A percentile compares a stretch with the other conserved stretches of the same genome.
Evolutionary conservation across 2,329 filamentous ascomycete species (phyloP).

Genomic region (Calonectria hawksworthii): DNA sequence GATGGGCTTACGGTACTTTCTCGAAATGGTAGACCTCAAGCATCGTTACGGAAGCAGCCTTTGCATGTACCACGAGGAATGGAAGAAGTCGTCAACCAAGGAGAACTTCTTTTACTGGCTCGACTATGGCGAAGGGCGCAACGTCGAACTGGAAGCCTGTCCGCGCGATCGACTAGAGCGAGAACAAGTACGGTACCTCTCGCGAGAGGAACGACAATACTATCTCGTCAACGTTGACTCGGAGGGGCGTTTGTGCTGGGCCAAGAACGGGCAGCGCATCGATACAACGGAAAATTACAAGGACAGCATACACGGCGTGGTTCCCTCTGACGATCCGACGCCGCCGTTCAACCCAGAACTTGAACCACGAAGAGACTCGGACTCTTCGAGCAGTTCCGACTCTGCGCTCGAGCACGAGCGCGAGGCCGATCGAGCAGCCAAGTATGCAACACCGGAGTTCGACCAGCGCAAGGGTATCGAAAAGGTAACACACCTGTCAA

Average conservation of each 20-base stretch:
- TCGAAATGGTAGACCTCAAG: constrained; percentile 87
- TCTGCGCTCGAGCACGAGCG: constrained; percentile 60
- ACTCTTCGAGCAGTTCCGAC: constrained; percentile 48
- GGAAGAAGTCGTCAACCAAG: constrained; percentile 81
- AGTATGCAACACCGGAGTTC: constrained; percentile 75
- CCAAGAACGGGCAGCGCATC: constrained; percentile 83
- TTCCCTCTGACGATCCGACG: constrained; percentile 71
- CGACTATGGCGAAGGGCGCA: constrained; percentile 82
- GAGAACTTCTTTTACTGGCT: constrained; percentile 98
- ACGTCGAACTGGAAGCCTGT: constrained; percentile 78
- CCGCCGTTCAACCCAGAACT: constrained; percentile 61
- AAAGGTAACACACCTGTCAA: constrained; percentile 74
- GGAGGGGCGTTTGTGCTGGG: constrained; percentile 86
- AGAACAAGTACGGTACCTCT: constrained; percentile 87
- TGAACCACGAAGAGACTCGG: constrained; percentile 30
- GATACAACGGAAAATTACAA: constrained; percentile 82
- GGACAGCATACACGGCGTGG: constrained; percentile 84
- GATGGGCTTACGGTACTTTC: constrained; percentile 89
- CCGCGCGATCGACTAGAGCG: constrained; percentile 81
- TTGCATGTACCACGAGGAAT: constrained; percentile 84
- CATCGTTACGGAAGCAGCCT: constrained; percentile 91
- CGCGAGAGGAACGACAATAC: constrained; percentile 82
- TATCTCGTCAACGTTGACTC: constrained; percentile 85
- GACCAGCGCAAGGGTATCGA: constrained; percentile 70
- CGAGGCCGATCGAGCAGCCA: constrained; percentile 73